These are phyloP conservation scores for Cryptosporidium viatorum DNA, from an alignment of 169 alveolate genomes.

Conservation along the genomic window DNA sequence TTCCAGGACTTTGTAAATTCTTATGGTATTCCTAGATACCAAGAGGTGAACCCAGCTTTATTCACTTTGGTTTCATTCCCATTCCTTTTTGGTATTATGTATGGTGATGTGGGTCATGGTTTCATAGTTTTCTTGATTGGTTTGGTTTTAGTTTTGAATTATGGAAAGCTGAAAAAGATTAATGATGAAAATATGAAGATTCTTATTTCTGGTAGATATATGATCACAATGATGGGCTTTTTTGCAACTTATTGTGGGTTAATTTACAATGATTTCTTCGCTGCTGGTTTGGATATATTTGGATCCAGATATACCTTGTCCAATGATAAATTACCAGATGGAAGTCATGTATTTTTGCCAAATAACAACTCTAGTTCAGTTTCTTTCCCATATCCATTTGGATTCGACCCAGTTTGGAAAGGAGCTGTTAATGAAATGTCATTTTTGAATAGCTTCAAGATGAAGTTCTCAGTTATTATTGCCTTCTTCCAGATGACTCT, in stretches of 20 bases:
- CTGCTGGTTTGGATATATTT: slow-evolving; percentile 93
- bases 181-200: slow-evolving; percentile 81
- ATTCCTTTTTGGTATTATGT: slow-evolving; percentile 99
- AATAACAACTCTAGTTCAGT: slow-evolving; percentile 30
- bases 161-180: slow-evolving; percentile 80
- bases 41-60: slow-evolving; percentile 98
- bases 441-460: slow-evolving; percentile 96
- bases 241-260: slow-evolving; percentile 95
- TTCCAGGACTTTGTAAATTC: slow-evolving; percentile 97
- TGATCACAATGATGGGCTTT: slow-evolving; percentile 95
- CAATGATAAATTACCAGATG: slow-evolving; percentile 43
- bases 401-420: slow-evolving; percentile 98
- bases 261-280: slow-evolving; percentile 97
- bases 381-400: slow-evolving; percentile 93
- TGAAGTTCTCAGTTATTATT: slow-evolving; percentile 97
- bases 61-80: slow-evolving; percentile 98
- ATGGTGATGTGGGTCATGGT: slow-evolving; percentile 99
- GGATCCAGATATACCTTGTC: slow-evolving; percentile 90
- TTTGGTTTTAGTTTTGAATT: slow-evolving; percentile 81
- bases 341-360: slow-evolving; percentile 60
- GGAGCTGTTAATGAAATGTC: slow-evolving; percentile 95
- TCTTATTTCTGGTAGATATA: slow-evolving; percentile 90
- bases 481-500: slow-evolving; percentile 94
- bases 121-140: slow-evolving; percentile 88
- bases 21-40: slow-evolving; percentile 98